These are phyloP conservation scores for Xylaria grammica DNA, from an alignment of 495 filamentous ascomycete genomes.

Conservation along the genomic window DNA sequence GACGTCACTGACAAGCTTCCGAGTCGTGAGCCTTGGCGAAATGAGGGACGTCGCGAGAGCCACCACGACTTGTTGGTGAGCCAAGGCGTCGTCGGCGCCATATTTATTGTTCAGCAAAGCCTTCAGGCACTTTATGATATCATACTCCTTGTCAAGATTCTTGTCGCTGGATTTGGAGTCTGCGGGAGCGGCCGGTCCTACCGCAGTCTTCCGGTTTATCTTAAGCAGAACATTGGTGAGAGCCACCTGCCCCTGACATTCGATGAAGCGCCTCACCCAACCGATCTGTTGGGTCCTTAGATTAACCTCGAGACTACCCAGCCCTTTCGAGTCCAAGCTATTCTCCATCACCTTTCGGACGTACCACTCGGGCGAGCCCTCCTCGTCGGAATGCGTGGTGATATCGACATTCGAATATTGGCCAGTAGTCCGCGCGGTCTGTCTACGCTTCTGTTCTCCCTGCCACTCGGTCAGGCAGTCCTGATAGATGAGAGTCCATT, in stretches of 20 bases:
- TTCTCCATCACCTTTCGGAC: slow-evolving; percentile 97
- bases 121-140: slow-evolving; percentile 97
- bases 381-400: slow-evolving; percentile 80
- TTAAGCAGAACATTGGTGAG: slow-evolving; percentile 92
- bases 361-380: slow-evolving; percentile 98
- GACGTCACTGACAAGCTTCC: slow-evolving; percentile 95
- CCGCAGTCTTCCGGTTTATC: slow-evolving; percentile 84
- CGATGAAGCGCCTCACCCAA: slow-evolving; percentile 96
- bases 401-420: slow-evolving; percentile 62
- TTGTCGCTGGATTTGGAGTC: slow-evolving; percentile 71
- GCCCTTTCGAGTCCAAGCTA: slow-evolving; percentile 85
- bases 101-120: slow-evolving; percentile 99
- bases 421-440: slow-evolving; percentile 71
- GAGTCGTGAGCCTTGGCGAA: slow-evolving; percentile 86
- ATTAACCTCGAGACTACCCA: slow-evolving; percentile 91
- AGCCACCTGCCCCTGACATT: slow-evolving; percentile 96
- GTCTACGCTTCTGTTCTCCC: slow-evolving; percentile 86
- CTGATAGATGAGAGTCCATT: slow-evolving; percentile 97
- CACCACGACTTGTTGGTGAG: slow-evolving; percentile 86
- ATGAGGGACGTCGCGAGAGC: slow-evolving; percentile 86
- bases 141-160: slow-evolving; percentile 93
- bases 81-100: slow-evolving; percentile 94
- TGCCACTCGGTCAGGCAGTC: slow-evolving; percentile 92
- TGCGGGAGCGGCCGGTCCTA: slow-evolving; percentile 72
- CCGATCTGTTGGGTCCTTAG: slow-evolving; percentile 94